Base-by-base conservation (phyloP, 2,329 filamentous ascomycete species). In the Ophiostoma sp. region DNA sequence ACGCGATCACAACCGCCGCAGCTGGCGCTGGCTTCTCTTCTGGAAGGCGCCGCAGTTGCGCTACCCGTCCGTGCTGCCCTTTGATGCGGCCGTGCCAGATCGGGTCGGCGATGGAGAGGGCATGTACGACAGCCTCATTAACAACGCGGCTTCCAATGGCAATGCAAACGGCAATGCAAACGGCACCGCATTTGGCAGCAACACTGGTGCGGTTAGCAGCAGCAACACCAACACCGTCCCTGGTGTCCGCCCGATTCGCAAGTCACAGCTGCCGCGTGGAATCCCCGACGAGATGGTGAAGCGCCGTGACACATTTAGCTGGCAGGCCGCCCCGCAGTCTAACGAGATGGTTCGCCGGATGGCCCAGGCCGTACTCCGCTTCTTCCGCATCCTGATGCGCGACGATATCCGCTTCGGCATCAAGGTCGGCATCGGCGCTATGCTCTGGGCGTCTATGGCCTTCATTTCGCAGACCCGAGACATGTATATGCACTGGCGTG, bases 381-480 rank as follows among this genome's bases (percentile, higher is more conserved):
- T 84, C 19, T 78, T 87, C 63, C 84, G 86, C 11, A 85, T 86
- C 61, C 77, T 89, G 7, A 82, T 84, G 6, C 83, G 87, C 48
- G 87, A 90, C 74, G 88, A 90, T 68, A 84, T 91, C 71, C 85
- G 87, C 64, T 98, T 97, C 79, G 95, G 95, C 4, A 88, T 97
- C 80, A 99, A 99, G 81, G 95, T 98, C 71, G 95, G 95, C 52
- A 88, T 95, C 55, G 96, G 96, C 28, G 96, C 96, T 15, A 89
- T 94, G 4, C 82, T 98, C 0, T 98, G 95, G 84, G 95, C 94
- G 22, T 89, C 96, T 81, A 93, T 97, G 77, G 92, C 96, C 1
- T 99, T 97, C 79, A 87, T 98, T 45, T 88, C 90, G 0, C 84
- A 87, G 9, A 97, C 94, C 2, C 87, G 94, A 70, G 92, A 93